These are phyloP conservation scores for Aspergillus sclerotialis DNA, from an alignment of 2,329 filamentous ascomycete genomes.

Conservation along the genomic window DNA sequence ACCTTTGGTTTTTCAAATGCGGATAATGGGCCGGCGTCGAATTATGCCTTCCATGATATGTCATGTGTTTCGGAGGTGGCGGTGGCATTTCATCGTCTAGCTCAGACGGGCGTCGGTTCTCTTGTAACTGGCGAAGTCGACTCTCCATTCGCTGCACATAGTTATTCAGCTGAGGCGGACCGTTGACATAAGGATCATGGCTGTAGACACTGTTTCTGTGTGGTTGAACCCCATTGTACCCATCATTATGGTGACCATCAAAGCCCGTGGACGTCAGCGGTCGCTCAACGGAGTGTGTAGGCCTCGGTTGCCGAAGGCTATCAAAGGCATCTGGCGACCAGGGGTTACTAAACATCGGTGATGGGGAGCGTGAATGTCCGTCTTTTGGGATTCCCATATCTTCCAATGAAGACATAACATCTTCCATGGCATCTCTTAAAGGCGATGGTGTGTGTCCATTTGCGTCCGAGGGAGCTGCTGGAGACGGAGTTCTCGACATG, in stretches of 20 bases:
- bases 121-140: constrained; percentile 65
- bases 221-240: constrained; percentile 53
- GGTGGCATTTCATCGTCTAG: constrained; percentile 51
- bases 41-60: constrained; percentile 35
- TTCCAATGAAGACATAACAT: constrained; percentile 90
- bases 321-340: constrained; percentile 92
- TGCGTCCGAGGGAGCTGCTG: constrained; percentile 50
- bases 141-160: constrained; percentile 92
- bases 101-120: constrained; percentile 35
- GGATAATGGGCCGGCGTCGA: constrained; percentile 35
- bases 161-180: constrained; percentile 67
- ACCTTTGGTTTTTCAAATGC: constrained; percentile 35
- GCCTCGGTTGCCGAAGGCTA: constrained; percentile 31
- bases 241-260: constrained; percentile 46
- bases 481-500: constrained; percentile 42
- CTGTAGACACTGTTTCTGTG: constrained; percentile 35
- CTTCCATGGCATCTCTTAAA: constrained; percentile 90
- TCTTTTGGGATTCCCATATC: constrained; percentile 65
- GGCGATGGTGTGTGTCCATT: constrained; percentile 80
- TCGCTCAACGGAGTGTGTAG: constrained; percentile 36
- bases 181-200: constrained; percentile 38
- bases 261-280: constrained; percentile 72
- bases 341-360: constrained; percentile 52
- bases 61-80: constrained; percentile 53
- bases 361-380: constrained; percentile 44